A percentile compares a stretch with the other conserved stretches of the same genome.
phyloP scores from a whole-genome alignment of 176 grass and related monocot species.

The Triticum urartu region DNA sequence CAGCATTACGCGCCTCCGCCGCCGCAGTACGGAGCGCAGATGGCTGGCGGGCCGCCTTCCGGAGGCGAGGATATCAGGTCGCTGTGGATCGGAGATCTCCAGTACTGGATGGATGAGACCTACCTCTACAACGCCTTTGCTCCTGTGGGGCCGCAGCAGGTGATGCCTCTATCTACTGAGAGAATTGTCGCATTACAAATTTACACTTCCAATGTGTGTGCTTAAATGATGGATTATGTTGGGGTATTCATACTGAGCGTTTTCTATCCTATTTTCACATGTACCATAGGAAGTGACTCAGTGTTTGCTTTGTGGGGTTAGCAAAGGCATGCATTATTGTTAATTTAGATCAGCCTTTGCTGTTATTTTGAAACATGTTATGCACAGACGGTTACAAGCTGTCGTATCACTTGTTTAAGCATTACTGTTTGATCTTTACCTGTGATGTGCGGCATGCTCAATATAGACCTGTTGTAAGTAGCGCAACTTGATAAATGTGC shows the following conservation, averaged over 20 bases:
- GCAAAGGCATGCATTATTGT: background rate
- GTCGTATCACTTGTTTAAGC: background rate
- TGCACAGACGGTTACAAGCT: background rate
- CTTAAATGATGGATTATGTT: background rate
- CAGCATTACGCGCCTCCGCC: constrained; percentile 40
- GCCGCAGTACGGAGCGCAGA: constrained; percentile 35
- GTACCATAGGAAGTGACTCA: background rate
- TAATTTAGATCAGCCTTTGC: background rate
- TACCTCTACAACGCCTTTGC: constrained; percentile 61
- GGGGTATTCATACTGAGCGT: background rate
- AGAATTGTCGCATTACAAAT: background rate
- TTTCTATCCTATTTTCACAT: background rate
- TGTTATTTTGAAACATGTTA: background rate
- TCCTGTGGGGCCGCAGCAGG: constrained; percentile 48
- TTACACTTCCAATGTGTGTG: background rate
- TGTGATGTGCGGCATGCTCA: background rate
- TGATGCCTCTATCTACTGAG: background rate
- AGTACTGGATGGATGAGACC: constrained; percentile 91
- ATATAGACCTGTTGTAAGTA: background rate
- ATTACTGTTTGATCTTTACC: background rate
- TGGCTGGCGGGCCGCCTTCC: background rate
- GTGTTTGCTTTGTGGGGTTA: background rate
- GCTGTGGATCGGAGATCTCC: constrained; percentile 89
- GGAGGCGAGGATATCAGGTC: constrained; percentile 62
- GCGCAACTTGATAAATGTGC: background rate